A percentile compares a stretch with the other conserved stretches of the same genome.
Evolutionary conservation across 1,139 yeast genomes (phyloP).

Genomic region (Maudiozyma humilis): DNA sequence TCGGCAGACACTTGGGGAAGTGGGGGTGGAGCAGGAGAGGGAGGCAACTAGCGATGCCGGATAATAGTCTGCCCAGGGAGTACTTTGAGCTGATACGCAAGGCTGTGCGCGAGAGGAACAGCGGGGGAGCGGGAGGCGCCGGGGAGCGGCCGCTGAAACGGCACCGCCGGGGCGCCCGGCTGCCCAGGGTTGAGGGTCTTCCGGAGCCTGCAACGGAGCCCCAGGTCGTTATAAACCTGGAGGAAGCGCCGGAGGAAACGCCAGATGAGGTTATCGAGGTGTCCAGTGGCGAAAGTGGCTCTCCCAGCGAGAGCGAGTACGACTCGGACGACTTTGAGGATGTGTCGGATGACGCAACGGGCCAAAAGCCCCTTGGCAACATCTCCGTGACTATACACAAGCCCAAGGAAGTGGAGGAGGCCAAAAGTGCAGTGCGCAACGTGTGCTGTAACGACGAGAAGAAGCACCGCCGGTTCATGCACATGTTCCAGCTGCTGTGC

Average conservation of each 20-base stretch:
- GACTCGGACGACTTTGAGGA: conserved; percentile 37
- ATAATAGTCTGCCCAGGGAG: conserved; percentile 31
- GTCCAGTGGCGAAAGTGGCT: background rate
- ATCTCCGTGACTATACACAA: conserved; percentile 22
- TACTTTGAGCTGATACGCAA: conserved; percentile 34
- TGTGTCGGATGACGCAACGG: conserved; percentile 23
- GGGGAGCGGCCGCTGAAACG: conserved; percentile 16
- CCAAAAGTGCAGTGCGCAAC: conserved; percentile 27
- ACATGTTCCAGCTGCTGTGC: conserved; percentile 48
- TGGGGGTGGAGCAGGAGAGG: too few species aligned
- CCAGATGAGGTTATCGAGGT: background rate
- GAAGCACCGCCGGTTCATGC: conserved; percentile 43
- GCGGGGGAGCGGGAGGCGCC: conserved; percentile 7
- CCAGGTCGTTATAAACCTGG: background rate
- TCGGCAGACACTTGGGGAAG: too few species aligned
- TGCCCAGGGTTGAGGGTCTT: background rate
- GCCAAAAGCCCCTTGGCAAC: conserved; percentile 13
- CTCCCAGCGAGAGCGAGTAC: conserved; percentile 29
- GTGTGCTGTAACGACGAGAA: conserved; percentile 50
- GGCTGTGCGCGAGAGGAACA: conserved; percentile 31
- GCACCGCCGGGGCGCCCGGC: conserved; percentile 7
- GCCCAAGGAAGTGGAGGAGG: conserved; percentile 12
- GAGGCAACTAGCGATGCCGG: conserved; percentile 1
- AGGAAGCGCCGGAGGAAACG: background rate
- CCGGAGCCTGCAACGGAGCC: background rate